These are phyloP conservation scores for Gossypium ekmanianum DNA, from an alignment of 345 rosid genomes.

Conservation along the genomic window DNA sequence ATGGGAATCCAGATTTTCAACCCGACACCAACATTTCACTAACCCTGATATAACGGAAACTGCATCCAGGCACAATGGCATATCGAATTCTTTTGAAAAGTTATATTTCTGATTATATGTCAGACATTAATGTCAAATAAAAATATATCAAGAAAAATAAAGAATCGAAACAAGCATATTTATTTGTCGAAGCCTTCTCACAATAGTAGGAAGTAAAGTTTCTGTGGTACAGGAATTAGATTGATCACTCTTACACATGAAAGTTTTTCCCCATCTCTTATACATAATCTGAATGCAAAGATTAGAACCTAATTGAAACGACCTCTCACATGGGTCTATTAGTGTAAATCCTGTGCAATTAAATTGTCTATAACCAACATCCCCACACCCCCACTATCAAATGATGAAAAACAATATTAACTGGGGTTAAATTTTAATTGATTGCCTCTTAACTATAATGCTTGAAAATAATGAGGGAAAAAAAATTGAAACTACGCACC, in stretches of 20 bases:
- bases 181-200: background rate
- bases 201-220: background rate
- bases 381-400: background rate
- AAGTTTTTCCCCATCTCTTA: too few relatives aligned
- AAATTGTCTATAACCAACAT: constrained; percentile 2
- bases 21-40: background rate
- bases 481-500: background rate
- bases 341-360: constrained; percentile 15
- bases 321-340: background rate
- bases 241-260: background rate
- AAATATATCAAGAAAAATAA: background rate
- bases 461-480: background rate
- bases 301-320: background rate
- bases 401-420: constrained; percentile 5
- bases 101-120: too few relatives aligned
- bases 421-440: background rate
- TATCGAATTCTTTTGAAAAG: too few relatives aligned
- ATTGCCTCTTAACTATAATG: background rate
- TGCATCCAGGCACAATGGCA: too few relatives aligned
- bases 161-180: background rate
- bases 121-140: too few relatives aligned
- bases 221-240: background rate
- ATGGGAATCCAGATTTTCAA: background rate
- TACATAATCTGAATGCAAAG: constrained; percentile 4
- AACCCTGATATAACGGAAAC: background rate